phyloP scores from a whole-genome alignment of 2,329 filamentous ascomycete genomes.

The Colletotrichum tabaci region DNA sequence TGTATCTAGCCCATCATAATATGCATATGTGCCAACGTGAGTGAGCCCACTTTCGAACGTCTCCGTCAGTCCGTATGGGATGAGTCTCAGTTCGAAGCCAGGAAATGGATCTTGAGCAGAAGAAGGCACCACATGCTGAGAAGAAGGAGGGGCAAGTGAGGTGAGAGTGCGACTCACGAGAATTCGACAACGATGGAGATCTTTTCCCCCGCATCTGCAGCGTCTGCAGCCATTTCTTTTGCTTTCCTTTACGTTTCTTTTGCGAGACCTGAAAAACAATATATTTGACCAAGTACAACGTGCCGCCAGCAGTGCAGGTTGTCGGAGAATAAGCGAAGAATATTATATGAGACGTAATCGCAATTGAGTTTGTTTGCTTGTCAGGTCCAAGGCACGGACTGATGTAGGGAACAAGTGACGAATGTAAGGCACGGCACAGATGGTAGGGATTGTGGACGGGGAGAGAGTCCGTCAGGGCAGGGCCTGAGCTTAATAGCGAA shows the following conservation, averaged over 20 bases:
- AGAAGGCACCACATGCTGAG: slow-evolving; percentile 1
- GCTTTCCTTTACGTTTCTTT: slow-evolving; percentile 2
- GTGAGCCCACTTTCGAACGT: slow-evolving; percentile 3
- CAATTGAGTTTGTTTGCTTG: slow-evolving; percentile 36
- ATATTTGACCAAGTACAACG: slow-evolving; percentile 11
- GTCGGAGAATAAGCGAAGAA: slow-evolving; percentile 40
- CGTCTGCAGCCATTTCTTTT: slow-evolving; percentile 36
- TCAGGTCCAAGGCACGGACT: slow-evolving; percentile 21
- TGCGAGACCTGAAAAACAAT: neutral
- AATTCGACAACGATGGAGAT: slow-evolving; percentile 82
- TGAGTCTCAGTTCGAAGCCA: neutral
- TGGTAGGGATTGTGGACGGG: slow-evolving; percentile 16
- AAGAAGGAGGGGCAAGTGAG: slow-evolving; percentile 1
- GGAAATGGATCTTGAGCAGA: slow-evolving; percentile 7
- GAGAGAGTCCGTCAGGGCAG: neutral
- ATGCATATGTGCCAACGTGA: slow-evolving; percentile 23
- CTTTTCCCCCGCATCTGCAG: slow-evolving; percentile 46
- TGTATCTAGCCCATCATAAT: slow-evolving; percentile 13
- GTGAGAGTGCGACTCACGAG: slow-evolving; percentile 56
- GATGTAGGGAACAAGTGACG: slow-evolving; percentile 12
- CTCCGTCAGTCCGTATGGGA: slow-evolving; percentile 6
- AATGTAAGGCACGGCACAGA: slow-evolving; percentile 2
- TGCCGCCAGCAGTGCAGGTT: slow-evolving; percentile 13
- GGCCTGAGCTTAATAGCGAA: neutral
- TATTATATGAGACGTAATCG: slow-evolving; percentile 36